These are phyloP conservation scores for Eucalyptus tenuipes DNA, from an alignment of 345 rosid genomes.

Conservation along the genomic window DNA sequence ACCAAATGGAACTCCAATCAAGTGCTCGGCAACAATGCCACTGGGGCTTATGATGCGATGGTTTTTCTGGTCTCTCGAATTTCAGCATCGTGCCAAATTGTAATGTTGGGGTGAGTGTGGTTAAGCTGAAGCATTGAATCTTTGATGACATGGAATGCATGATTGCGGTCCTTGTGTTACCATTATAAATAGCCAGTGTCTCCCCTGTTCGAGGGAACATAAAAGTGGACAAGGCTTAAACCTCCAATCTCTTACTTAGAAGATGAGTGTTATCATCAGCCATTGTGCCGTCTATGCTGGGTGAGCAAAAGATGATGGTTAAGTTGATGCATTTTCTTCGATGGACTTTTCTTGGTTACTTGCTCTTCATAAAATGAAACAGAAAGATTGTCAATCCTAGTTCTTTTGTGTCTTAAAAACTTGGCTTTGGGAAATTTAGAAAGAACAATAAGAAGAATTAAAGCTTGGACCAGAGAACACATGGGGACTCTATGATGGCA, in stretches of 20 bases:
- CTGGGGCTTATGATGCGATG: fast-evolving
- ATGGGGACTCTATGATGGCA: not conserved
- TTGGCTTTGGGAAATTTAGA: not conserved
- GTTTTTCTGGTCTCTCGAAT: not conserved
- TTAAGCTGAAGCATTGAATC: not conserved
- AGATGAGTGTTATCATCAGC: not conserved
- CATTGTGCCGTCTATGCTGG: not conserved
- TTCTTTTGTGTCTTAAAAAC: not conserved
- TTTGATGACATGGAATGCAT: not conserved
- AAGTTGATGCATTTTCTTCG: not conserved
- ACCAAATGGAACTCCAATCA: fast-evolving
- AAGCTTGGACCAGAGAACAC: not conserved
- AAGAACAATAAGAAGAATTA: fast-evolving
- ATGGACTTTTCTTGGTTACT: not conserved
- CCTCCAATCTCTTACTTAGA: not conserved
- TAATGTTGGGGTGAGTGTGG: not conserved
- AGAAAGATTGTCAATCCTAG: not conserved
- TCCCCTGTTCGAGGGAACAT: not conserved
- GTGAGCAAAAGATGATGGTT: not conserved
- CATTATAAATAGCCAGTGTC: not conserved
- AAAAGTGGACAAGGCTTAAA: not conserved
- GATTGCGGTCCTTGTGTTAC: not conserved
- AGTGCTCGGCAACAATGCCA: not conserved
- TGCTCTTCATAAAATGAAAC: not conserved
- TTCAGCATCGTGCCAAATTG: not conserved